Base-by-base conservation (phyloP, 805 yeast genomes). In the Dipodascus albidus region DNA sequence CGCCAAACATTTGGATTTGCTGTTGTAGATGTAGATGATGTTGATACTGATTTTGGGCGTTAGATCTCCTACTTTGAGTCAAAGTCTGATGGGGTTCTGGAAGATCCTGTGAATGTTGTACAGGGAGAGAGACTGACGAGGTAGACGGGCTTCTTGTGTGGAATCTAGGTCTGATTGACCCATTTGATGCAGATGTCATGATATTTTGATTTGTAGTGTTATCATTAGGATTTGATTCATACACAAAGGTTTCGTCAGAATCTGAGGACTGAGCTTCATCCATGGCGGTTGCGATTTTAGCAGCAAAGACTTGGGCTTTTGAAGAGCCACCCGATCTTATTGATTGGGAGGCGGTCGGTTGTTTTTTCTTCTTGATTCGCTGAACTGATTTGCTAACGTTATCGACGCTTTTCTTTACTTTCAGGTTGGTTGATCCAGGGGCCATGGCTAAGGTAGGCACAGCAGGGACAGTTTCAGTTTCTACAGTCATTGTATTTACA, bases 161-260 rank as follows among this genome's bases (percentile, higher is more conserved):
- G 49, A 59, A 59, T 23, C 64, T 48, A 1, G 62, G 60, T 23
- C 48, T 8, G 35, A 23, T 15, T 21, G 54, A 3, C 49, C 38
- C 59, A 52, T 3, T 23, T 21, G 24, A 22, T 6, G 33, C 33
- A 15, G 31, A 21, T 47, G 31, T 47, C 14, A 17, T 21, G 19
- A 47, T 21, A 6, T 21, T 22, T 4, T 21, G 49, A 9, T 47
- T 19, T 14, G 50, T 23, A 19, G 53, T 52, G 56, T 44, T 50
- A 35, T 55, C 49, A 21, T 50, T 44, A 47, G 70, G 63, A 59
- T 67, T 59, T 62, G 71, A 79, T 62, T 90, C 97, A 66, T 91
- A 91, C n/a, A 91, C 96, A 74, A 93, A 91, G 1, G 96, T 88
- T 66, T 93, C 99, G 60, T 90, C 96, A 23, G 89, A 81, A 65